Evolutionary conservation across 306 rosid species (phyloP).

Genomic region (Pyrus pyrifolia): DNA sequence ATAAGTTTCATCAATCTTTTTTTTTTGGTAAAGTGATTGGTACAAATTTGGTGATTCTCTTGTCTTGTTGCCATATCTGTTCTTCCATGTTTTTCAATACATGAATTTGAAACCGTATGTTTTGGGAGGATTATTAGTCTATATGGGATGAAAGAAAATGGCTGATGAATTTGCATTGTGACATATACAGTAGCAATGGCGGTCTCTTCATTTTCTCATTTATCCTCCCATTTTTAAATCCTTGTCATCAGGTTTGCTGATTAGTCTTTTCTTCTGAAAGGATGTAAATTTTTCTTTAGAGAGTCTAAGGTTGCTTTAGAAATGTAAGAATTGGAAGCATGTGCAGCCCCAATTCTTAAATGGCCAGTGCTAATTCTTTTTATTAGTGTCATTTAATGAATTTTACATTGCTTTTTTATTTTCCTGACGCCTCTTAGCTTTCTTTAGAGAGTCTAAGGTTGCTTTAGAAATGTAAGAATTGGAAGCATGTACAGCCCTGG

Average conservation of each 20-base stretch:
- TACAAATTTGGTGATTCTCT: not conserved
- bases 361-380: not conserved
- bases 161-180: not conserved
- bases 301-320: not conserved
- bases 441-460: not conserved
- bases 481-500: not conserved
- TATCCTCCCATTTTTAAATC: not conserved
- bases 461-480: not conserved
- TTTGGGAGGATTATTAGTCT: conserved; percentile 1
- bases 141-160: not conserved
- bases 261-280: not conserved
- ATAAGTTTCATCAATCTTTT: not conserved
- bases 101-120: not conserved
- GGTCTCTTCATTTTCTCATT: not conserved
- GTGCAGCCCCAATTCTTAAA: not conserved
- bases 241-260: not conserved
- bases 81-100: not conserved
- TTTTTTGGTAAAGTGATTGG: not conserved
- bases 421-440: not conserved
- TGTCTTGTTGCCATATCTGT: not conserved
- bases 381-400: not conserved
- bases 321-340: not conserved
- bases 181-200: not conserved
- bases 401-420: too few species aligned
- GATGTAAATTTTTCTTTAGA: not conserved